Percentiles rank a stretch among this genome's conserved stretches.
Evolutionary conservation across 2,329 filamentous ascomycete species (phyloP).

Genomic region (Sarocladium strictum): DNA sequence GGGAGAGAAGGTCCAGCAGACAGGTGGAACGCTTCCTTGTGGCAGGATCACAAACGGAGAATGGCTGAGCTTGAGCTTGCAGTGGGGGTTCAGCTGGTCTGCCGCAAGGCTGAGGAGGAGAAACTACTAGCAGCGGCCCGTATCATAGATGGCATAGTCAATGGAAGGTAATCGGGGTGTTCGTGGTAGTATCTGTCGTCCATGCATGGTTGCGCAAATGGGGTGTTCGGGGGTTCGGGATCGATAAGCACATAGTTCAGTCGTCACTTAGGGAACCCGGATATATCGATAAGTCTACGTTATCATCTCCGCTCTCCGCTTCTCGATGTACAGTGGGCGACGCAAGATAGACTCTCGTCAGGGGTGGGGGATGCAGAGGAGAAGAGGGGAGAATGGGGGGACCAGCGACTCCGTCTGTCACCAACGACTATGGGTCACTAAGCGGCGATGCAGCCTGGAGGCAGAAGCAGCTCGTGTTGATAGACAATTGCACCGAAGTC

Average conservation of each 20-base stretch:
- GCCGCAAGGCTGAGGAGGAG: conserved; percentile 47
- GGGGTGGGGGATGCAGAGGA: background rate
- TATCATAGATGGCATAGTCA: conserved; percentile 23
- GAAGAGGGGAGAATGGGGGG: background rate
- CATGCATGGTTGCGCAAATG: background rate
- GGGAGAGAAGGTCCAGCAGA: conserved; percentile 11
- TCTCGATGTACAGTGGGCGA: too few species aligned
- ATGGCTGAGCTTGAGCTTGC: conserved; percentile 25
- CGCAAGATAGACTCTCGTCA: too few species aligned
- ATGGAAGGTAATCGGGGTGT: background rate
- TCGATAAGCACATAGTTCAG: background rate
- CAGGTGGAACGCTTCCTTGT: conserved; percentile 16
- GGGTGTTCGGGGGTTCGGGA: background rate
- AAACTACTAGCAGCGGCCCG: conserved; percentile 41
- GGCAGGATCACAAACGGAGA: conserved; percentile 11
- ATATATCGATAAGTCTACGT: too few species aligned
- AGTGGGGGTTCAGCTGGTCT: conserved; percentile 47
- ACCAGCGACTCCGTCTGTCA: background rate
- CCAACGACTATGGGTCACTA: too few species aligned
- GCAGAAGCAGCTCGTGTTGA: background rate
- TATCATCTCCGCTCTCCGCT: too few species aligned
- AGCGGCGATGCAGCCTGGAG: too few species aligned
- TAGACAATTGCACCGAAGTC: background rate
- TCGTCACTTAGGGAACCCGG: background rate
- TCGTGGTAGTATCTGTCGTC: background rate